Conservation (phyloP, 805 yeast species). For the Monosporozyma unispora region DNA sequence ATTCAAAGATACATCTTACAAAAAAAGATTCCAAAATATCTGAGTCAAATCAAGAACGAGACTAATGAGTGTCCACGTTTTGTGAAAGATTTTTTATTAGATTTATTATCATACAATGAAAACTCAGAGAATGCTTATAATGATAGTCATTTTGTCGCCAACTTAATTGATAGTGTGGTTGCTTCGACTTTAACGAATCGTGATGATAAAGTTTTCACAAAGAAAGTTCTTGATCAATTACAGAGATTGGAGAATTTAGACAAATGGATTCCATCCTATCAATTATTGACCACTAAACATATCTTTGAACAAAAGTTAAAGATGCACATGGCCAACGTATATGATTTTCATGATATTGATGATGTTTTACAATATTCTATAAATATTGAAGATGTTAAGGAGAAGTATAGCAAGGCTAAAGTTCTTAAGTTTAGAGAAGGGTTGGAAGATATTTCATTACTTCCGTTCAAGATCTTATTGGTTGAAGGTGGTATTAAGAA, state of each 20-base stretch:
- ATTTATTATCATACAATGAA: slow-evolving; percentile 73
- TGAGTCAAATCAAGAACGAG: slow-evolving; percentile 53
- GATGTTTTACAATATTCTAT: slow-evolving; percentile 49
- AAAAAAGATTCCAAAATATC: slow-evolving; percentile 54
- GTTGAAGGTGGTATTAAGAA: slow-evolving; percentile 72
- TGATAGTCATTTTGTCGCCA: slow-evolving; percentile 59
- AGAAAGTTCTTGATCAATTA: slow-evolving; percentile 53
- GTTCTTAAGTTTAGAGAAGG: slow-evolving; percentile 22
- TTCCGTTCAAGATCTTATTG: slow-evolving; percentile 64
- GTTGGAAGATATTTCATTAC: slow-evolving; percentile 44
- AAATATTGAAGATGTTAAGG: slow-evolving; percentile 6
- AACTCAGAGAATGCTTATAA: slow-evolving; percentile 69
- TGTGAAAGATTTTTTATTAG: slow-evolving; percentile 55
- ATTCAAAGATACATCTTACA: slow-evolving; percentile 61
- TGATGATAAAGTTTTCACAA: slow-evolving; percentile 33
- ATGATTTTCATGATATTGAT: slow-evolving; percentile 38
- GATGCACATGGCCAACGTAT: slow-evolving; percentile 48
- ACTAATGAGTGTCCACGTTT: slow-evolving; percentile 53
- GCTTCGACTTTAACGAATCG: slow-evolving; percentile 30
- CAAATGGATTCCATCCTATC: slow-evolving; percentile 74
- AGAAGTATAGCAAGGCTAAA: not conserved
- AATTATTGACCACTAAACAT: slow-evolving; percentile 35
- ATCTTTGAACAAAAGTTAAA: slow-evolving; percentile 53
- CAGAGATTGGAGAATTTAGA: slow-evolving; percentile 72
- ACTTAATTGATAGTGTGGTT: slow-evolving; percentile 48